Evolutionary conservation across 805 yeast genomes (phyloP).

Genomic region (Pichia ethanolica): DNA sequence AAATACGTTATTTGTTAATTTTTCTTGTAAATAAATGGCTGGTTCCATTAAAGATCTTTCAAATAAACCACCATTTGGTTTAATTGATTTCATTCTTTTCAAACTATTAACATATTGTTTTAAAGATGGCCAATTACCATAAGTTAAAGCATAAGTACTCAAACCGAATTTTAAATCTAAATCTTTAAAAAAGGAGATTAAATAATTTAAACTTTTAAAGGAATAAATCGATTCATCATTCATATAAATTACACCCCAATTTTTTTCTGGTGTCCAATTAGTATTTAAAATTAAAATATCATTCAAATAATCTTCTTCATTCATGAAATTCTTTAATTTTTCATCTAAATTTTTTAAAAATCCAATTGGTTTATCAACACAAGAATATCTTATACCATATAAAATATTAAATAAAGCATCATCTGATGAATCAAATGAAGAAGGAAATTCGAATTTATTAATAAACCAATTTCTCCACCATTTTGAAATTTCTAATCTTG

Average conservation of each 20-base stretch:
- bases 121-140: conserved; percentile 22
- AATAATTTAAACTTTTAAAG: conserved; percentile 12
- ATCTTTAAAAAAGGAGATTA: conserved; percentile 21
- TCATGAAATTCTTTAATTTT: conserved; percentile 13
- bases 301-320: conserved; percentile 8
- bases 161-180: conserved; percentile 21
- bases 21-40: conserved; percentile 19
- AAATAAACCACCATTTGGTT: conserved; percentile 17
- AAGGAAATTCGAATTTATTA: conserved; percentile 21
- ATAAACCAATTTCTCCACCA: conserved; percentile 36
- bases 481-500: conserved; percentile 4
- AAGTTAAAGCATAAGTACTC: conserved; percentile 20
- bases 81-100: conserved; percentile 14
- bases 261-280: conserved; percentile 25
- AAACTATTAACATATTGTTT: conserved; percentile 15
- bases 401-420: conserved; percentile 30
- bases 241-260: conserved; percentile 26
- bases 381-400: conserved; percentile 24
- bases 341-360: conserved; percentile 22
- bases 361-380: conserved; percentile 24
- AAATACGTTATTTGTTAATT: conserved; percentile 22
- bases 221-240: conserved; percentile 11
- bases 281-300: conserved; percentile 23
- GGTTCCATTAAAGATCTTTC: conserved; percentile 26
- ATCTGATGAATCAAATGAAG: conserved; percentile 22